These are phyloP conservation scores for Ploettnerulaceae sp. DNA, from an alignment of 2,329 filamentous ascomycete genomes.

Conservation along the genomic window DNA sequence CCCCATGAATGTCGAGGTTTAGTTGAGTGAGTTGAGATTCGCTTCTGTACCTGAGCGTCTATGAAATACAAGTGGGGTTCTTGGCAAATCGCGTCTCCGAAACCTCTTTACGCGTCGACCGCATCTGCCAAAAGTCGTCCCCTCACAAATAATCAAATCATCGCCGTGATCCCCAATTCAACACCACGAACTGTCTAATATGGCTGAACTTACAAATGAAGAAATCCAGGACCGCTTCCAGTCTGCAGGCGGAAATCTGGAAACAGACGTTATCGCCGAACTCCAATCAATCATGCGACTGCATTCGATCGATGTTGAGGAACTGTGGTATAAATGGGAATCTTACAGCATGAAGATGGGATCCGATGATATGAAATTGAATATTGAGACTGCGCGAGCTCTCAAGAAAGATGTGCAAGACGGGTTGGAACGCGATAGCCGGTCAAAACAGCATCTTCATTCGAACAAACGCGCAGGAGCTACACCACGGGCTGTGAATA, in stretches of 20 bases:
- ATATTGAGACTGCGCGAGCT: conserved; percentile 64
- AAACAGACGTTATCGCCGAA: conserved; percentile 74
- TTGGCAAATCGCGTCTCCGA: conserved; percentile 6
- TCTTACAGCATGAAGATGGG: conserved; percentile 96
- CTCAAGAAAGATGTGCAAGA: conserved; percentile 89
- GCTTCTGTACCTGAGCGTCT: too few species aligned
- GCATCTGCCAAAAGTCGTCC: background rate
- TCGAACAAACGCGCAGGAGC: conserved; percentile 59
- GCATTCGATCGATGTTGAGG: conserved; percentile 74
- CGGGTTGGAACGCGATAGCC: conserved; percentile 69
- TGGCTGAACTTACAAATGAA: conserved; percentile 7
- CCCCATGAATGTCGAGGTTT: too few species aligned
- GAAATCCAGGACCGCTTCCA: conserved; percentile 29
- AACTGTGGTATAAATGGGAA: conserved; percentile 98
- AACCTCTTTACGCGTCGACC: conserved; percentile 10
- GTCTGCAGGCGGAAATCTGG: conserved; percentile 41
- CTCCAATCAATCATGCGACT: conserved; percentile 81
- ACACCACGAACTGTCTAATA: background rate
- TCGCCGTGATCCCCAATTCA: background rate
- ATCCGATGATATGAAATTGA: conserved; percentile 66
- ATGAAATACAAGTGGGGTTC: background rate
- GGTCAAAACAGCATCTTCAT: conserved; percentile 59
- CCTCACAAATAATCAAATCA: background rate
- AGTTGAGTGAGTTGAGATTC: too few species aligned
- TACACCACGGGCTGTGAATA: conserved; percentile 55